Percentiles rank a stretch among this genome's conserved stretches.
Evolutionary conservation across 768 basidiomycete genomes (phyloP).

Genomic region (Cubamyces lactineus): DNA sequence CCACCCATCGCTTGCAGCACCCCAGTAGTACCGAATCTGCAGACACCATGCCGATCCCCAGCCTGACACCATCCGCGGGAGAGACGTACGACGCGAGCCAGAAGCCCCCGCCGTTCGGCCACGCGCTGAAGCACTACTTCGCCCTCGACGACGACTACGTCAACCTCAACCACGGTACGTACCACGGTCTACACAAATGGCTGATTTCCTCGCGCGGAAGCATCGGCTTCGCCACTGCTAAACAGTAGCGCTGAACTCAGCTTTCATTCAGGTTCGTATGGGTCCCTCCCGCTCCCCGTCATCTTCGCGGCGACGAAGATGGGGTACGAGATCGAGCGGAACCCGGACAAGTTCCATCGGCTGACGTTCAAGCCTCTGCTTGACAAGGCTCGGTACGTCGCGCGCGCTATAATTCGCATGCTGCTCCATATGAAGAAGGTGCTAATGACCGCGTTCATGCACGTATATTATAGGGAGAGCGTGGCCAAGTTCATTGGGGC

Average conservation of each 20-base stretch:
- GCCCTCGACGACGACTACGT: conserved; percentile 60
- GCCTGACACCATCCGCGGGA: conserved; percentile 1
- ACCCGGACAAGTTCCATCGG: conserved; percentile 29
- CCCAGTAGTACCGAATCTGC: no score
- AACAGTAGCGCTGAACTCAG: not conserved
- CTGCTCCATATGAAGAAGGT: no score
- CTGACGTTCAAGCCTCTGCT: conserved; percentile 18
- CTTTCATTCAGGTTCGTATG: conserved; percentile 25
- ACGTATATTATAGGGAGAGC: conserved; percentile 42
- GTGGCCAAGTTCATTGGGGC: conserved; percentile 55
- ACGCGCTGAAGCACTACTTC: conserved; percentile 55
- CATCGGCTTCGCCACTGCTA: not conserved
- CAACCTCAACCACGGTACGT: conserved; percentile 66
- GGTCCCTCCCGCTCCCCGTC: conserved; percentile 28
- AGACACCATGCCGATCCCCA: conserved; percentile 3
- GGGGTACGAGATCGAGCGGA: conserved; percentile 21
- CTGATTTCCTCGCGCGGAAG: no score
- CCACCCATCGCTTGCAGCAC: no score
- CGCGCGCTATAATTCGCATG: not conserved
- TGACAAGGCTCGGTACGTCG: conserved; percentile 12
- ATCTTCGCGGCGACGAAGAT: conserved; percentile 11
- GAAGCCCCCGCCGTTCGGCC: conserved; percentile 56
- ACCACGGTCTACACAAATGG: no score
- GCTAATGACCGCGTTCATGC: conserved; percentile 16
- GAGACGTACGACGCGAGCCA: conserved; percentile 27